phyloP scores from a whole-genome alignment of 176 grass and related monocot genomes.

The Oryza meridionalis region DNA sequence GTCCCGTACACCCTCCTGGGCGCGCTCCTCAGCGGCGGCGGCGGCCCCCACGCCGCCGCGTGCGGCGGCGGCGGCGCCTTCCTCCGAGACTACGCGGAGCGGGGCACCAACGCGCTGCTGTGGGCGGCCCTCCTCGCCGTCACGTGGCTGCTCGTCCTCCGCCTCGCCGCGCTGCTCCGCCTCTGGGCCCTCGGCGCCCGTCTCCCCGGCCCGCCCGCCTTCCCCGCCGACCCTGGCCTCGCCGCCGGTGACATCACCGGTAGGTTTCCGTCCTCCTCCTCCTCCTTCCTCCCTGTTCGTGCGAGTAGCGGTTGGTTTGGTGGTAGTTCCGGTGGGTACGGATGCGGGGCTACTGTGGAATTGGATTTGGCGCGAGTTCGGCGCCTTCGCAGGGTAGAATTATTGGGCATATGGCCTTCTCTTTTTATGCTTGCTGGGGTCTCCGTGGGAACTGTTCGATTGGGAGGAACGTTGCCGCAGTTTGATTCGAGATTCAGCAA shows the following conservation, averaged over 20 bases:
- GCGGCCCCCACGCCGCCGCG: constrained; percentile 14
- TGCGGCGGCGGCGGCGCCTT: constrained; percentile 53
- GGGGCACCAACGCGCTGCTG: constrained; percentile 85
- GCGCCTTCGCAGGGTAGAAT: background rate
- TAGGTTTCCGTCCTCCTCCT: constrained; percentile 28
- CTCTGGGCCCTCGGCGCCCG: constrained; percentile 70
- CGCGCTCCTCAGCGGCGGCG: constrained; percentile 51
- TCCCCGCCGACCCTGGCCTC: constrained; percentile 40
- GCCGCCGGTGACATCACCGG: constrained; percentile 67
- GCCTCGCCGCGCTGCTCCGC: constrained; percentile 54
- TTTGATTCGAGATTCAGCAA: constrained; percentile 24
- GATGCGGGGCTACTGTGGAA: background rate
- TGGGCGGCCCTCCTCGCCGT: constrained; percentile 64
- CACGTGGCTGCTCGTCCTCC: constrained; percentile 59
- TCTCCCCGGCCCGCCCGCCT: constrained; percentile 61
- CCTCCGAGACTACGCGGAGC: constrained; percentile 65
- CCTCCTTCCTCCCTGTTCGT: background rate
- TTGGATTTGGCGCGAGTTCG: constrained; percentile 31
- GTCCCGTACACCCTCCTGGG: constrained; percentile 83
- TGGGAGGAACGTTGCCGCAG: background rate
- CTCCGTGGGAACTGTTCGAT: constrained; percentile 26
- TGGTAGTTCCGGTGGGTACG: background rate
- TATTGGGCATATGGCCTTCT: background rate
- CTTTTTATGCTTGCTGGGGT: too few species aligned
- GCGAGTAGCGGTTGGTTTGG: background rate